Evolutionary conservation across 2,329 filamentous ascomycete species (phyloP).

Genomic region (Lanzia echinophila): DNA sequence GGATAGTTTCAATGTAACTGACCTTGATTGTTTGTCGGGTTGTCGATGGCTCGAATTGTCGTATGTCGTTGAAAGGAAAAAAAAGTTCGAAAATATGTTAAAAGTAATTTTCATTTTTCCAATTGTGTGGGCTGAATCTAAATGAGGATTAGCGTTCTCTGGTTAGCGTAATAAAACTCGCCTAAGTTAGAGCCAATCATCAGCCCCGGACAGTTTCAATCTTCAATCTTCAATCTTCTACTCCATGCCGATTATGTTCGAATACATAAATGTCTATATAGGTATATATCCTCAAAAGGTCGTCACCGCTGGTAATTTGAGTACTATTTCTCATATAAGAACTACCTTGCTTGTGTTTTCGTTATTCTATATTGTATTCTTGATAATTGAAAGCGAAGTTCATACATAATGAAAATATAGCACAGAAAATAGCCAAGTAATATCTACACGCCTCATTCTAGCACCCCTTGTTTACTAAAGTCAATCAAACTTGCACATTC

Average conservation of each 20-base stretch:
- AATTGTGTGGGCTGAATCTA: background rate
- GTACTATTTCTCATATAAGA: too few relatives aligned
- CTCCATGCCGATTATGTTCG: background rate
- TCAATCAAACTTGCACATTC: background rate
- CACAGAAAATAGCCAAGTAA: too few relatives aligned
- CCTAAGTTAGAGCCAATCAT: background rate
- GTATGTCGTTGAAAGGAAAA: slow-evolving; percentile 7
- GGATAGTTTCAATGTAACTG: background rate
- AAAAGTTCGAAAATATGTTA: background rate
- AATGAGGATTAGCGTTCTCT: background rate
- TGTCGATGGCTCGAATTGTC: slow-evolving; percentile 9
- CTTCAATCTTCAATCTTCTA: background rate
- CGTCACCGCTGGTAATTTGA: too few relatives aligned
- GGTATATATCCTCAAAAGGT: too few relatives aligned
- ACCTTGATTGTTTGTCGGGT: slow-evolving; percentile 7
- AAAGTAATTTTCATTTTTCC: slow-evolving; percentile 1
- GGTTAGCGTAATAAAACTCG: background rate
- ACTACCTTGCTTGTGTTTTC: too few relatives aligned
- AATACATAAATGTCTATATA: too few relatives aligned
- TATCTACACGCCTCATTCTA: too few relatives aligned
- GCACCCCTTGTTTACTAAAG: too few relatives aligned
- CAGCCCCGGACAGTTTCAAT: too few relatives aligned
- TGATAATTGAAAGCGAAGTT: too few relatives aligned
- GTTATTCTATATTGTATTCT: too few relatives aligned
- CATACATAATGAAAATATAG: too few relatives aligned